Evolutionary conservation across 768 basidiomycete genomes (phyloP).

Genomic region (Arthromyces matolae): DNA sequence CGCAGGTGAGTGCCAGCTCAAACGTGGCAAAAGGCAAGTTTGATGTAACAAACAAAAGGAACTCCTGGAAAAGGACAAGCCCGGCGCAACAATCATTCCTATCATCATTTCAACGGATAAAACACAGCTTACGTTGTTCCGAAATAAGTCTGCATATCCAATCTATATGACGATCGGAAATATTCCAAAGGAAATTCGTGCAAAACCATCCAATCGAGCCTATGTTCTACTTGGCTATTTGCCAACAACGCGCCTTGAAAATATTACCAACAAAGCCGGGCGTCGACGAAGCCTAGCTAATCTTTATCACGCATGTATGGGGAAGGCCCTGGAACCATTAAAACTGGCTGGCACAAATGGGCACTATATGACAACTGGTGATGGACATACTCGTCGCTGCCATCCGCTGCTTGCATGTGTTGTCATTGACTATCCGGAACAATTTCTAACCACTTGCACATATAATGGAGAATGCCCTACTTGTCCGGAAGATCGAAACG

Average conservation of each 20-base stretch:
- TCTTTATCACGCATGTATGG: conserved; percentile 36
- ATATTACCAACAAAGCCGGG: background rate
- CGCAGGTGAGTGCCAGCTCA: background rate
- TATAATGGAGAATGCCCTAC: conserved; percentile 25
- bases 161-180: background rate
- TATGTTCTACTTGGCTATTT: background rate
- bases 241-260: background rate
- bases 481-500: conserved; percentile 16
- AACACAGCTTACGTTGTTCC: too few relatives aligned
- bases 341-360: conserved; percentile 21
- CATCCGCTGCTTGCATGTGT: conserved; percentile 35
- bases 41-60: background rate
- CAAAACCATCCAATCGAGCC: conserved; percentile 15
- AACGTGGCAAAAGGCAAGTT: background rate
- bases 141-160: too few relatives aligned
- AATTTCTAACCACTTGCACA: conserved; percentile 31
- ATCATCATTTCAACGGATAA: background rate
- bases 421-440: conserved; percentile 42
- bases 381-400: conserved; percentile 26
- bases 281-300: conserved; percentile 14
- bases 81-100: conserved; percentile 1
- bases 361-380: conserved; percentile 25
- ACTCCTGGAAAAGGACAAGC: too few relatives aligned
- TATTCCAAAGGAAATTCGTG: conserved; percentile 20
- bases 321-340: conserved; percentile 26